These are phyloP conservation scores for Nannizzia gypsea DNA, from an alignment of 2,329 filamentous ascomycete species.

Conservation along the genomic window DNA sequence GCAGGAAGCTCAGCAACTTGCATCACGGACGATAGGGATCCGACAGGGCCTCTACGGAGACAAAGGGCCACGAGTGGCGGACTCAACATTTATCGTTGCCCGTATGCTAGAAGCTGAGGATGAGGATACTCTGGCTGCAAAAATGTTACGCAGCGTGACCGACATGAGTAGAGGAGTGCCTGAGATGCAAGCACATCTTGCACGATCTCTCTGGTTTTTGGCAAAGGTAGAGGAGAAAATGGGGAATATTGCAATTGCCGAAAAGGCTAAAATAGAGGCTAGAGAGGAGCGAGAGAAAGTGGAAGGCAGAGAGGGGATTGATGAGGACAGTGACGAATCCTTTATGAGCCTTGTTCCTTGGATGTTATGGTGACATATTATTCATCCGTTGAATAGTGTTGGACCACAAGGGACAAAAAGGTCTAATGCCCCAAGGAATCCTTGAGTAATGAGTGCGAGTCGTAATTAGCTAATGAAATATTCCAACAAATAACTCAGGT, in stretches of 20 bases:
- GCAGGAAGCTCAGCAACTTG: neutral
- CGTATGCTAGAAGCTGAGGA: neutral
- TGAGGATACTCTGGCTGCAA: neutral
- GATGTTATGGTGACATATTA: neutral
- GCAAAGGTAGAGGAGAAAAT: neutral
- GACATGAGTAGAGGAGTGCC: neutral
- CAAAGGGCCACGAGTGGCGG: neutral
- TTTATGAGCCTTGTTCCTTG: neutral
- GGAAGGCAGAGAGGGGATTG: neutral
- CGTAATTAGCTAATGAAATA: no score
- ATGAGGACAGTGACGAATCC: neutral
- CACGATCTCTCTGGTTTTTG: neutral
- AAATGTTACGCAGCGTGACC: neutral
- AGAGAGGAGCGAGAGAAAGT: neutral
- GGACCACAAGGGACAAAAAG: no score
- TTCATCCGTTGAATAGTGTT: no score
- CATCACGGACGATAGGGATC: neutral
- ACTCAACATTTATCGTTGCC: neutral
- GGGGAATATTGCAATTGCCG: neutral
- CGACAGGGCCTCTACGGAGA: neutral
- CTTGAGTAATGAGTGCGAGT: no score
- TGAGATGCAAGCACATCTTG: neutral
- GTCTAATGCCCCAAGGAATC: no score
- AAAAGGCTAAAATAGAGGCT: neutral
- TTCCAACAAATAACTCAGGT: no score